phyloP scores from a whole-genome alignment of 2,329 filamentous ascomycete genomes.

The Hansfordia pulvinata region DNA sequence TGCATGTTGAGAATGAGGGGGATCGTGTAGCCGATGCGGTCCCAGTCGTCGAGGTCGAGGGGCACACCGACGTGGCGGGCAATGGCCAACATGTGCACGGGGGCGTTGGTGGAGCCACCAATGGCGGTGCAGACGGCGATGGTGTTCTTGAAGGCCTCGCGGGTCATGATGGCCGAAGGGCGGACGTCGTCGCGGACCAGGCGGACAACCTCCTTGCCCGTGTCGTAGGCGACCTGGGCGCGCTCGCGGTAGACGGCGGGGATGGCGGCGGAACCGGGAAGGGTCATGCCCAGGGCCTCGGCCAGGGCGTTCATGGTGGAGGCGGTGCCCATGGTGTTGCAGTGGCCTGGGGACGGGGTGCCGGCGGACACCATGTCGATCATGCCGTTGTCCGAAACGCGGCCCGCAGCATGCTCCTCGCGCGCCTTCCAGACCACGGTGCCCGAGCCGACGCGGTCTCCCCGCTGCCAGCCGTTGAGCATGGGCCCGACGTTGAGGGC shows the following conservation, averaged over 20 bases:
- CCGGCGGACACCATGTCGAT: slow-evolving; percentile 27
- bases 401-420: slow-evolving; percentile 29
- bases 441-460: slow-evolving; percentile 26
- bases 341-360: slow-evolving; percentile 31
- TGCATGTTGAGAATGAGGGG: slow-evolving; percentile 40
- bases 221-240: slow-evolving; percentile 31
- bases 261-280: slow-evolving; percentile 35
- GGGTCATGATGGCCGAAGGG: slow-evolving; percentile 40
- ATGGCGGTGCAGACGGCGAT: slow-evolving; percentile 40
- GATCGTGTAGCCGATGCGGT: slow-evolving; percentile 31
- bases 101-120: slow-evolving; percentile 41
- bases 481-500: slow-evolving; percentile 38
- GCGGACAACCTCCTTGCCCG: slow-evolving; percentile 32
- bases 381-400: slow-evolving; percentile 27
- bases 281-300: slow-evolving; percentile 36
- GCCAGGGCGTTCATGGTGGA: slow-evolving; percentile 38
- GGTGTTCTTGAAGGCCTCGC: slow-evolving; percentile 40
- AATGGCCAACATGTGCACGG: slow-evolving; percentile 39
- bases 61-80: slow-evolving; percentile 38
- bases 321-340: slow-evolving; percentile 40
- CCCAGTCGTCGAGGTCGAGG: slow-evolving; percentile 38
- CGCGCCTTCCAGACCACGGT: slow-evolving; percentile 33
- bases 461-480: slow-evolving; percentile 31
- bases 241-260: slow-evolving; percentile 34
- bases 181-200: slow-evolving; percentile 33